Percentiles rank a stretch among this genome's conserved stretches.
Evolutionary conservation across 2,329 filamentous ascomycete species (phyloP).

Genomic region (Capronia epimyces): DNA sequence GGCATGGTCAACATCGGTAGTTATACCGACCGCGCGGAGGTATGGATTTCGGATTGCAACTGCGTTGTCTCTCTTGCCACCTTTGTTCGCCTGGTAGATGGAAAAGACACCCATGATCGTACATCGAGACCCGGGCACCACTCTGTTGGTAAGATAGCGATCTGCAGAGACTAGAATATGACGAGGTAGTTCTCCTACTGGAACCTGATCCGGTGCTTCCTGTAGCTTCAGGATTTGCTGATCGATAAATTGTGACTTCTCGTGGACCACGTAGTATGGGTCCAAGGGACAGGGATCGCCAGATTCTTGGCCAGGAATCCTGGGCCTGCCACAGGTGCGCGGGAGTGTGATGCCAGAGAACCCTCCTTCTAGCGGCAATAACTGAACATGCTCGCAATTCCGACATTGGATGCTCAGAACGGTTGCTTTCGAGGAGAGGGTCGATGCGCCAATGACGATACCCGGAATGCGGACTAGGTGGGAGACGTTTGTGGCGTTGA

Average conservation of each 20-base stretch:
- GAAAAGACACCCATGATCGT: constrained; percentile 97
- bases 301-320: constrained; percentile 55
- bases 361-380: constrained; percentile 70
- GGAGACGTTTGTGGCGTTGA: constrained; percentile 88
- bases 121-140: constrained; percentile 90
- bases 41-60: constrained; percentile 96
- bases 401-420: constrained; percentile 80
- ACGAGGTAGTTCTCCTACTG: constrained; percentile 88
- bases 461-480: constrained; percentile 94
- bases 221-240: constrained; percentile 98
- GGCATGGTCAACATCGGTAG: constrained; percentile 82
- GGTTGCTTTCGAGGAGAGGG: constrained; percentile 93
- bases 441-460: constrained; percentile 95
- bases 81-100: constrained; percentile 84
- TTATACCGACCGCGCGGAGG: constrained; percentile 84
- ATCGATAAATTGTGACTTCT: constrained; percentile 90
- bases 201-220: constrained; percentile 94
- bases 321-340: constrained; percentile 64
- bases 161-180: constrained; percentile 97
- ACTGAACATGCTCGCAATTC: constrained; percentile 68
- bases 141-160: constrained; percentile 87
- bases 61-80: constrained; percentile 71
- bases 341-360: constrained; percentile 85
- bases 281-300: constrained; percentile 79
- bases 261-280: constrained; percentile 92